A percentile compares a stretch with the other conserved stretches of the same genome.
These are phyloP conservation scores for Leptomonas seymouri DNA, from an alignment of 208 protist species.

Conservation along the genomic window DNA sequence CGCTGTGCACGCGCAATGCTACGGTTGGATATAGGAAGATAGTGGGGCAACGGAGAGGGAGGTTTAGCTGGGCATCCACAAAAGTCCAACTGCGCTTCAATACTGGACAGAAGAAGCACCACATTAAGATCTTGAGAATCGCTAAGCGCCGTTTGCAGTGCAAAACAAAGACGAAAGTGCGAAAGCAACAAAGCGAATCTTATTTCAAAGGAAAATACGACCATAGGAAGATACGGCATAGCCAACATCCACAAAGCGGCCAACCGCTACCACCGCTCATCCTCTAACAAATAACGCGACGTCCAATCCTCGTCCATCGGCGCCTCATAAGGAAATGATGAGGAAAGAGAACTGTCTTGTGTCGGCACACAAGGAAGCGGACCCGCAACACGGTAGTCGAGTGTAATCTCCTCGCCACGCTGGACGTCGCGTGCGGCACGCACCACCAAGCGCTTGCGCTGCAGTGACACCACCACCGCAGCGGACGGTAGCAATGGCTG, in stretches of 20 bases:
- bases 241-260: neutral
- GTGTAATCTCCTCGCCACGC: slow-evolving; percentile 64
- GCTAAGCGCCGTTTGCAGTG: no score
- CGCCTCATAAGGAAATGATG: slow-evolving; percentile 1
- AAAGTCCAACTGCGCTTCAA: no score
- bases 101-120: no score
- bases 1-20: no score
- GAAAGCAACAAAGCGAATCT: no score
- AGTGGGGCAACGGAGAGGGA: no score
- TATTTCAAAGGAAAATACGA: no score
- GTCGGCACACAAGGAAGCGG: neutral
- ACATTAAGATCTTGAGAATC: no score
- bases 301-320: slow-evolving; percentile 22
- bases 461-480: slow-evolving; percentile 56
- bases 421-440: slow-evolving; percentile 51
- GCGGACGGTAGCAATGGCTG: slow-evolving; percentile 17
- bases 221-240: no score
- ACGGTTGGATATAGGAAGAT: no score
- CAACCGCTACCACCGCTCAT: neutral
- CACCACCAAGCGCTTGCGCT: slow-evolving; percentile 51
- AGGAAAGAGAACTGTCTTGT: neutral
- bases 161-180: no score
- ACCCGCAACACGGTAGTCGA: slow-evolving; percentile 49
- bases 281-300: slow-evolving; percentile 26
- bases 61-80: no score